A percentile compares a stretch with the other conserved stretches of the same genome.
Conservation (phyloP, 139 green algal species). For the Diplosphaera chodatii region DNA sequence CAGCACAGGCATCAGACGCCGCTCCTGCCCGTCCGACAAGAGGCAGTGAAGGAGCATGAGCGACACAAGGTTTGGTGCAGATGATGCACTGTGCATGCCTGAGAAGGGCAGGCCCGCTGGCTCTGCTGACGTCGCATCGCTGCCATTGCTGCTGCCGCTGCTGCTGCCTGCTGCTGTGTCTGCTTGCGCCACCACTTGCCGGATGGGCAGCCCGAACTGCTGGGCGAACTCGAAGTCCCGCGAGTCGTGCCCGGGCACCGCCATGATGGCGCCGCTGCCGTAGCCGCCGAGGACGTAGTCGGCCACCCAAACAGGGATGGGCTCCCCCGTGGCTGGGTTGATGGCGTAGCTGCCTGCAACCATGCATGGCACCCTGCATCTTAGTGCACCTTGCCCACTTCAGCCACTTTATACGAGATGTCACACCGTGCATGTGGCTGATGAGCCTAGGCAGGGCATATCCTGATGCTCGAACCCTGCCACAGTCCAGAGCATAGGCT, state of each 20-base stretch:
- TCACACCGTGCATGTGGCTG: no score
- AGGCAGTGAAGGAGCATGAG: no score
- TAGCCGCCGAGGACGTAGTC: conserved; percentile 97
- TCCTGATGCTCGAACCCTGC: no score
- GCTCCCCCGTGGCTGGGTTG: conserved; percentile 78
- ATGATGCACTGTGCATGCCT: no score
- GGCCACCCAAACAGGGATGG: conserved; percentile 88
- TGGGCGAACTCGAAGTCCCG: conserved; percentile 89
- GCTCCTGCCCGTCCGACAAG: no score
- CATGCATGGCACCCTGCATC: no score
- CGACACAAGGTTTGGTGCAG: no score
- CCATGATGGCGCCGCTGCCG: conserved; percentile 96
- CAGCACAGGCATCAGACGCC: no score
- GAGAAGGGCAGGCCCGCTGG: conserved; percentile 40
- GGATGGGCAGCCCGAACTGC: conserved; percentile 68
- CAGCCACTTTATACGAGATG: no score
- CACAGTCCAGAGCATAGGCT: no score
- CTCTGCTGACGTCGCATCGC: background rate
- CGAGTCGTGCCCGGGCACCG: conserved; percentile 90
- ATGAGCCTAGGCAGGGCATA: no score
- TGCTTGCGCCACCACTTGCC: conserved; percentile 47
- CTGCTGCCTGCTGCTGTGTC: background rate
- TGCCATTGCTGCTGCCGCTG: background rate
- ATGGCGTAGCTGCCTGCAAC: conserved; percentile 63
- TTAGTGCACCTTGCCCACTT: no score